Evolutionary conservation across 805 yeast genomes (phyloP), one percentile per base, ranked within the genome.

Genomic region (Candida insectorum): DNA sequence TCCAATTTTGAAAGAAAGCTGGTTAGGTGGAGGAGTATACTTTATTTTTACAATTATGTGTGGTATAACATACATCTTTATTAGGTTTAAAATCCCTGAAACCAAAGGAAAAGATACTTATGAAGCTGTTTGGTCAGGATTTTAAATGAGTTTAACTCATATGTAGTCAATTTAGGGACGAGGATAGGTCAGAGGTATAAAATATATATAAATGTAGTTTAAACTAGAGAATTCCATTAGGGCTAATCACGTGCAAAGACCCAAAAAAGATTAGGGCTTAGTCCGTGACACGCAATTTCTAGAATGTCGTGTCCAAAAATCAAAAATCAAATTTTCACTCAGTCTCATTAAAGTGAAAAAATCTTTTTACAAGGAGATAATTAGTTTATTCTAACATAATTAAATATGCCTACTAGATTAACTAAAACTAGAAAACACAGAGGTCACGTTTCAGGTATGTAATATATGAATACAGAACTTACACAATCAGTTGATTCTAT

Each of bases 401-500:
- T 20, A 35, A 72, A 69, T 69, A 89, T 89, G 97, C 97, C 97
- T 73, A 85, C 97, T 81, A 88, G 97, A 86, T 82, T 86, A 69
- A 85, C 95, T 67, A 89, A 93, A 76, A 93, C 97, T 76, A 88
- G 99, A 85, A 93, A 93, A 81, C 96, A 87, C 85, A 88, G 99
- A 85, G 99, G 99, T 78, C 83, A 93, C 95, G 97, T 93, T 75
- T 86, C 97, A 70, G 95, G 94, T 85, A 85, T 78, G 94, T 79
- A 59, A 36, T 42, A 18, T 19, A 28, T 7, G 16, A 35, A 24
- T 15, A 32, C 25, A n/a, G n/a, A n/a, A n/a, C n/a, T n/a, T n/a
- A n/a, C n/a, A n/a, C n/a, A n/a, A n/a, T n/a, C n/a, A n/a, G n/a
- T n/a, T n/a, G n/a, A n/a, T n/a, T n/a, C n/a, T n/a, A n/a, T n/a